A percentile compares a stretch with the other conserved stretches of the same genome.
Conservation (phyloP, 2,329 filamentous ascomycete genomes). For the Aspergillus eucalypticola region DNA sequence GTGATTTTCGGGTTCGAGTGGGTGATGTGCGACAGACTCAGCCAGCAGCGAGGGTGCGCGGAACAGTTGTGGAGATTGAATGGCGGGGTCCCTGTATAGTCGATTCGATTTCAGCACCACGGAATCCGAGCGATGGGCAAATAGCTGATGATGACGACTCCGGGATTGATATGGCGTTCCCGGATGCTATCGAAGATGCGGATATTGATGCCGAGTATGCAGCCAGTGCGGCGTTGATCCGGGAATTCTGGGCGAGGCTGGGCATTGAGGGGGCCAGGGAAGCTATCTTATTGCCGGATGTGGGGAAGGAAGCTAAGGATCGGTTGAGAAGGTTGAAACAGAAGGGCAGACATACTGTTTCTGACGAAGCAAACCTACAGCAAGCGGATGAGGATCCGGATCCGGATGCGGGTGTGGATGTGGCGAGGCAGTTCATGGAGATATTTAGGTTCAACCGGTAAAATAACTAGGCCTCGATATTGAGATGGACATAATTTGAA, state of each 20-base stretch:
- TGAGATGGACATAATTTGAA: not conserved
- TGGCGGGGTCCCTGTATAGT: conserved; percentile 43
- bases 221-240: conserved; percentile 38
- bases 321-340: conserved; percentile 26
- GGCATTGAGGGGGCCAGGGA: conserved; percentile 41
- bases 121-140: not conserved
- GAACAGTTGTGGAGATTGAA: conserved; percentile 48
- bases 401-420: conserved; percentile 40
- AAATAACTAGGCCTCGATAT: not conserved
- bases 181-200: conserved; percentile 34
- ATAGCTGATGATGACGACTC: conserved; percentile 22
- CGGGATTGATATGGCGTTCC: conserved; percentile 30
- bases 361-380: conserved; percentile 15
- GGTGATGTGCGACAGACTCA: conserved; percentile 46
- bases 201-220: conserved; percentile 42
- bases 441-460: conserved; percentile 46
- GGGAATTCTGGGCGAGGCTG: conserved; percentile 44
- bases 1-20: conserved; percentile 45
- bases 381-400: conserved; percentile 33
- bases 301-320: conserved; percentile 41
- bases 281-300: conserved; percentile 44
- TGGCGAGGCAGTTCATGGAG: conserved; percentile 49
- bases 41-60: conserved; percentile 39
- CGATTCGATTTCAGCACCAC: conserved; percentile 21
- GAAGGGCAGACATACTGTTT: conserved; percentile 15